Conservation (phyloP, 352 stramenopile genomes). For the Phytophthora agathidicida region DNA sequence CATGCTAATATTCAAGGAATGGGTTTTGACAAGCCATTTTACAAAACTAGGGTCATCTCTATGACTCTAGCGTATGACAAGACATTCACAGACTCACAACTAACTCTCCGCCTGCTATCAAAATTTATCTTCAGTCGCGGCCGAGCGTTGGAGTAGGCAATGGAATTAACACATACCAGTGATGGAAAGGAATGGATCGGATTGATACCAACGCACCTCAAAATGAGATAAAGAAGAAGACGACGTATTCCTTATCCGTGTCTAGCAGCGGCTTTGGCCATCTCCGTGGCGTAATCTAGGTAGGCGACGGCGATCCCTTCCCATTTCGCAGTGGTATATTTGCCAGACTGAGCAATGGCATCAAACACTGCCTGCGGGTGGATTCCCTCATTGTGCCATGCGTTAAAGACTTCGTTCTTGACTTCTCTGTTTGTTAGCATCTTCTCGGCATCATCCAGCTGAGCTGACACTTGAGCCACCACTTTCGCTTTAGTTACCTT, state of each 20-base stretch:
- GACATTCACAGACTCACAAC: too few relatives aligned
- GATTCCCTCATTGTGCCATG: conserved; percentile 2
- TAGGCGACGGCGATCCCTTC: neutral
- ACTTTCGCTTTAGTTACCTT: conserved; percentile 1
- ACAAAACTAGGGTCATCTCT: too few relatives aligned
- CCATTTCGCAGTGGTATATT: conserved; percentile 3
- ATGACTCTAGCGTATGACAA: too few relatives aligned
- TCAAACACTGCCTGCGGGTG: conserved; percentile 7
- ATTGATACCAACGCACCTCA: too few relatives aligned
- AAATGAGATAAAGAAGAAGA: too few relatives aligned
- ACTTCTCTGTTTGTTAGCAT: conserved; percentile 1
- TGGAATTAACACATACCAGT: too few relatives aligned
- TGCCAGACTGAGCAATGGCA: conserved; percentile 2
- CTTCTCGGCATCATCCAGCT: conserved; percentile 7
- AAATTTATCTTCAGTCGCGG: too few relatives aligned
- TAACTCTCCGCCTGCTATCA: too few relatives aligned
- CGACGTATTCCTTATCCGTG: neutral
- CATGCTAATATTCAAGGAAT: too few relatives aligned
- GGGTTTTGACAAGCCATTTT: too few relatives aligned
- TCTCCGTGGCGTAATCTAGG: neutral
- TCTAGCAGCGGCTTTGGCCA: conserved; percentile 9
- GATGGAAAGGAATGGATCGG: too few relatives aligned
- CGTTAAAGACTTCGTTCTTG: neutral
- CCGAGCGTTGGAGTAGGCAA: too few relatives aligned
- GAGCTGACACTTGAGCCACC: neutral